Evolutionary conservation across 2,329 filamentous ascomycete genomes (phyloP), one percentile per base, ranked within the genome.

Genomic region (Neopestalotiopsis sp.): DNA sequence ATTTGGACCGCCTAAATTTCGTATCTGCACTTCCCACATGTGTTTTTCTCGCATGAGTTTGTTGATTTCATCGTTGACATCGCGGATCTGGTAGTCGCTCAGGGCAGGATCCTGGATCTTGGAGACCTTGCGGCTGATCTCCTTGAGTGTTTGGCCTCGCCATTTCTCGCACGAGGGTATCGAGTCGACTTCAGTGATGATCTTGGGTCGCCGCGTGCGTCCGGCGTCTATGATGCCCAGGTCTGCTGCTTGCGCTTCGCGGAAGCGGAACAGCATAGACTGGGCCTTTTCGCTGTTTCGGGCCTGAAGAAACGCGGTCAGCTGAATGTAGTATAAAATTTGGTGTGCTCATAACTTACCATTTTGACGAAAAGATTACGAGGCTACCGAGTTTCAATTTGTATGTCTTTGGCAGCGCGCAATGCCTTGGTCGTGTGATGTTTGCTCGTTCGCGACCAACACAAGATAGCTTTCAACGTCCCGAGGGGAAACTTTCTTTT

Each of bases 211-310:
- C 12, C 95, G 93, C 9, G 94, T 92, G 71, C 95, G 93, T 69
- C 94, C 93, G 34, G 92, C 92, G 85, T 98, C 95, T 82, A 99
- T 93, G 81, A 98, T 98, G 78, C 95, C 95, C 62, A 98, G 89
- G 83, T 98, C 95, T 73, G 94, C 94, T 73, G 95, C 95, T 89
- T 98, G 96, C 76, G 95, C 93, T 78, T 97, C 96, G 81, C 96
- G 94, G 87, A 99, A 99, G 87, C 96, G 95, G 86, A 98, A 99
- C 82, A 99, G 95, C 95, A 99, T 99, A 62, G 95, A 98, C 86
- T 99, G 96, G 77, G 96, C 95, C 83, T 98, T 99, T 88, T 98
- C 95, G 61, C 94, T 95, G 82, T 98, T 98, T 79, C 95, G 95
- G 78, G 95, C 95, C 95, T 75, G 32, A 20, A 4, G 70, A 53